Evolutionary conservation across 2,329 filamentous ascomycete species (phyloP).

Genomic region (Elsinoe perseae): DNA sequence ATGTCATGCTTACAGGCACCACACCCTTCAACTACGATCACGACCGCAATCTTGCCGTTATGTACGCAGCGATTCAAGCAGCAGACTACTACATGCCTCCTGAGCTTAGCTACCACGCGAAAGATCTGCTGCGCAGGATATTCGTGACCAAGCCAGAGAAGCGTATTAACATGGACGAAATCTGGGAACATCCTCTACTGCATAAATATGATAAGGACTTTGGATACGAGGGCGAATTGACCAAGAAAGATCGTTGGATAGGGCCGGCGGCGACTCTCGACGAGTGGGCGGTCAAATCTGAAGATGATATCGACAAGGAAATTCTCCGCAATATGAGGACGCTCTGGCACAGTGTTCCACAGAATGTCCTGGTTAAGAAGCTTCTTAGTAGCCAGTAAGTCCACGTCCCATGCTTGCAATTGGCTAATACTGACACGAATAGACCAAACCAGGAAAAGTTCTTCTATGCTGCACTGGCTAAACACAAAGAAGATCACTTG

Average conservation of each 20-base stretch:
- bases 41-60: conserved; percentile 52
- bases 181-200: conserved; percentile 83
- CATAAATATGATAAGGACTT: conserved; percentile 68
- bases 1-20: conserved; percentile 73
- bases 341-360: conserved; percentile 79
- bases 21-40: conserved; percentile 68
- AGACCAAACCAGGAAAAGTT: conserved; percentile 85
- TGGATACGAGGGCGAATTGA: conserved; percentile 55
- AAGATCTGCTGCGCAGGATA: conserved; percentile 72
- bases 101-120: conserved; percentile 56
- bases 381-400: conserved; percentile 46
- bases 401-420: not conserved
- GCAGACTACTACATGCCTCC: conserved; percentile 43
- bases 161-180: conserved; percentile 69
- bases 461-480: conserved; percentile 78
- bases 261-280: conserved; percentile 50
- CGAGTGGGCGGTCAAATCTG: conserved; percentile 54
- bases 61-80: conserved; percentile 53
- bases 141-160: conserved; percentile 68
- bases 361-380: conserved; percentile 61
- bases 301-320: conserved; percentile 67
- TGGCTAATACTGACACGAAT: conserved; percentile 12
- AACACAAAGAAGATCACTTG: conserved; percentile 73
- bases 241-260: conserved; percentile 40
- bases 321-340: conserved; percentile 79